Evolutionary conservation across 192 early-diverging fungal genomes (phyloP), one percentile per base, ranked within the genome.

Genomic region (Podila epicladia): DNA sequence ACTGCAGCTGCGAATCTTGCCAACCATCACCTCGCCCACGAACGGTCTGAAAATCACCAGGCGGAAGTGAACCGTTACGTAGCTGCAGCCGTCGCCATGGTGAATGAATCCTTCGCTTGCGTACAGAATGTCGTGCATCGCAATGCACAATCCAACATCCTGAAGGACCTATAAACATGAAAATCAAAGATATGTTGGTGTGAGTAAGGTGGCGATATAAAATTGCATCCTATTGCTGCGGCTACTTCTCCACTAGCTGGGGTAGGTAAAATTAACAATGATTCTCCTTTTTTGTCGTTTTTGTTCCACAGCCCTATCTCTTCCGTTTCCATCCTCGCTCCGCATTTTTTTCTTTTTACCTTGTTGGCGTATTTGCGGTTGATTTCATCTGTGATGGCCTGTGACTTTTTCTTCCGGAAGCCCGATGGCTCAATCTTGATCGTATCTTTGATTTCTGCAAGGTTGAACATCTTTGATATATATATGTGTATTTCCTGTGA

Each of bases 351-450:
- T 41, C 12, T 15, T 45, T 15, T 12, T 82, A 95, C 94, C 85
- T 93, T 97, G 88, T 98, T 98, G 72, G 97, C 87, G 72, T 95
- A 98, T 78, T 97, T 98, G 62, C 86, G 73, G 85, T 98, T 97
- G 64, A 98, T 87, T 74, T 94, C 94, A 67, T 97, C 93, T 26
- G 90, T 91, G 22, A 98, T 88, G 8, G 97, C 96, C 28, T 90
- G 88, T 15, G 88, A 84, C 59, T 94, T 90, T 15, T 87, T 73
- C 78, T 96, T 95, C 51, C 85, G 82, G 69, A 97, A 95, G 58
- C 94, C 93, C 15, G 87, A 77, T 5, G 97, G 96, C 53, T 89
- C 85, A 38, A 96, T 89, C 69, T 94, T 93, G 55, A 98, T 88
- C 19, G 92, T 96, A 83, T 98, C 97, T 51, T 89, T 88, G 58